Percentiles rank a stretch among this genome's conserved stretches.
These are phyloP conservation scores for Diaporthe sp. DNA, from an alignment of 2,329 filamentous ascomycete species.

Conservation along the genomic window DNA sequence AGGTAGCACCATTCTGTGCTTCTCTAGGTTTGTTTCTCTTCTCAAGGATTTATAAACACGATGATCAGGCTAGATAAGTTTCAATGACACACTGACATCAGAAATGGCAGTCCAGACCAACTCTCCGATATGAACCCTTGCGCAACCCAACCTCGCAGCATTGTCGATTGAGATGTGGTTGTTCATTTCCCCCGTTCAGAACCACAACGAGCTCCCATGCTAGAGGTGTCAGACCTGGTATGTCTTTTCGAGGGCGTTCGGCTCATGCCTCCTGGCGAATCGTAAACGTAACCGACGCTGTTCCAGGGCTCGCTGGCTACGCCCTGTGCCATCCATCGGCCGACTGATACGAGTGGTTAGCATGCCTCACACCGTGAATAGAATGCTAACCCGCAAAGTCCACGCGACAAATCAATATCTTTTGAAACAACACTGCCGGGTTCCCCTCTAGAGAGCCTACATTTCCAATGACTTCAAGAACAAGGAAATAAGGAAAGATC, in stretches of 20 bases:
- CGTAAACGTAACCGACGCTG: background rate
- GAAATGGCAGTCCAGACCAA: background rate
- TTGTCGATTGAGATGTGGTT: background rate
- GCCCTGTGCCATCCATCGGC: background rate
- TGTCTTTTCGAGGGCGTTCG: background rate
- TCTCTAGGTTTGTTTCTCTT: too few species aligned
- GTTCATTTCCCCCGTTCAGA: background rate
- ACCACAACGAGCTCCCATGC: background rate
- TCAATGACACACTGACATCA: background rate
- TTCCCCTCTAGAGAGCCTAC: background rate
- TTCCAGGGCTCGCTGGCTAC: background rate
- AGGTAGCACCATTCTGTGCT: too few species aligned
- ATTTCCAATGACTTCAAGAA: background rate
- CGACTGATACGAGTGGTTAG: background rate
- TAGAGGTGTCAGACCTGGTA: background rate
- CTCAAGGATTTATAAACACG: too few species aligned
- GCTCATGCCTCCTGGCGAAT: background rate
- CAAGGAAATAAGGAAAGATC: background rate
- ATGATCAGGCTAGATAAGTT: too few species aligned
- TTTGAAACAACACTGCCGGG: background rate
- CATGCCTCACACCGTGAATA: background rate
- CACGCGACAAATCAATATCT: rapidly evolving
- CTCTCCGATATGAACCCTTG: background rate
- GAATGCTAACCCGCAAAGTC: background rate
- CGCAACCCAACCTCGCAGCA: background rate